phyloP scores from a whole-genome alignment of 441 rosid species.

The Geranium incanum region DNA sequence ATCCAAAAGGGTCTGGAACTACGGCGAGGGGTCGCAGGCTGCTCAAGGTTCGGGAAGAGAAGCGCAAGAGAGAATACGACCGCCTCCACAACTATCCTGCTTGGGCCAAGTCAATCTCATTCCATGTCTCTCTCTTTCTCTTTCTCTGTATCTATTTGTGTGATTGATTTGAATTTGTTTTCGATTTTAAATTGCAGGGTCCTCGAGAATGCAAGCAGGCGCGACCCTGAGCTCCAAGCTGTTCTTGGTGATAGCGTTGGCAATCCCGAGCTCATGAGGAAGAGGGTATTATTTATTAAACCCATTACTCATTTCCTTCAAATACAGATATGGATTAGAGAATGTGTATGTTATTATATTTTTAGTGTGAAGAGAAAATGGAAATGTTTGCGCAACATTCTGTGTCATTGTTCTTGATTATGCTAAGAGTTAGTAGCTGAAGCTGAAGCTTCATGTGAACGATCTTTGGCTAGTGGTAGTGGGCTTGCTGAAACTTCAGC shows the following conservation, averaged over 20 bases:
- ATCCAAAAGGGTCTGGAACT: constrained; percentile 54
- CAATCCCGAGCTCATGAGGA: constrained; percentile 80
- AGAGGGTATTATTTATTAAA: constrained; percentile 39
- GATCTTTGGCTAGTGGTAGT: not conserved
- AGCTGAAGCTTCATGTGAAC: not conserved
- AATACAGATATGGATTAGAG: not conserved
- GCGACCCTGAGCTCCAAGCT: constrained; percentile 77
- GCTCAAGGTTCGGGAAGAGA: constrained; percentile 73
- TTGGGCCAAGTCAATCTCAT: constrained; percentile 61
- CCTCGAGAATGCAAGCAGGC: constrained; percentile 69
- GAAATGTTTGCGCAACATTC: not conserved
- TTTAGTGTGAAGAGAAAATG: too few relatives aligned
- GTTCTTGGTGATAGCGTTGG: constrained; percentile 93
- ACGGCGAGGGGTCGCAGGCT: constrained; percentile 80
- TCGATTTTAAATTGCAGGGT: constrained; percentile 35
- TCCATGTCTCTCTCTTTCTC: not conserved
- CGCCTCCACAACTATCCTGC: constrained; percentile 69
- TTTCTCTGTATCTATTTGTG: constrained; percentile 24
- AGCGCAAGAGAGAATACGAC: constrained; percentile 69
- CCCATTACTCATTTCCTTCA: not conserved
- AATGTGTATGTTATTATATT: not conserved
- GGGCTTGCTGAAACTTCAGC: not conserved
- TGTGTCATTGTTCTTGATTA: not conserved
- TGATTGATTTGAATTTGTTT: constrained; percentile 11
- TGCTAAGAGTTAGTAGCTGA: not conserved